Conservation (phyloP, 345 rosid genomes). For the Hibiscus trionum region DNA sequence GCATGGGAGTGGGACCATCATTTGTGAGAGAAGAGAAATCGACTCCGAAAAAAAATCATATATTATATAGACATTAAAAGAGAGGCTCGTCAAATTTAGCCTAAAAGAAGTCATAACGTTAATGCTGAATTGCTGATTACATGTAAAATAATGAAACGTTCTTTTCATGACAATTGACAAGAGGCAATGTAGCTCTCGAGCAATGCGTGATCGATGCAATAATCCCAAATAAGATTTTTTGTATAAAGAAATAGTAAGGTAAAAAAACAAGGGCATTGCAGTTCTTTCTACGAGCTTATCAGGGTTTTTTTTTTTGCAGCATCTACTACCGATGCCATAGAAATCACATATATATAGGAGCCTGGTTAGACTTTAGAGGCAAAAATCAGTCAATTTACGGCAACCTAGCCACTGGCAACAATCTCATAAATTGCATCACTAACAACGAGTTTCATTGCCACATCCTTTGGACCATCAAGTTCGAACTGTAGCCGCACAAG, state of each 20-base stretch:
- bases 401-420: constrained; percentile 62
- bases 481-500: constrained; percentile 82
- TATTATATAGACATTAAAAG: too few species aligned
- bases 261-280: background rate
- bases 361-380: background rate
- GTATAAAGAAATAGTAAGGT: background rate
- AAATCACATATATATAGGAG: background rate
- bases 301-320: constrained; percentile 6
- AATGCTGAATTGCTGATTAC: background rate
- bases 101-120: background rate
- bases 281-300: constrained; percentile 11
- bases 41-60: too few species aligned
- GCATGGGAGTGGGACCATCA: too few species aligned
- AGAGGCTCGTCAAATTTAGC: too few species aligned
- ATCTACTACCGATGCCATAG: constrained; percentile 12
- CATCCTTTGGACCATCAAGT: constrained; percentile 67
- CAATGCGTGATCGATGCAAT: constrained; percentile 17
- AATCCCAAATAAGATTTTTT: background rate
- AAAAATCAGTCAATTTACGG: background rate
- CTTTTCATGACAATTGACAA: background rate
- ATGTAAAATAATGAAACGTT: background rate
- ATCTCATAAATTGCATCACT: constrained; percentile 84
- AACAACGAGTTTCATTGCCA: constrained; percentile 86
- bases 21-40: too few species aligned
- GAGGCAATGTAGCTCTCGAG: constrained; percentile 1